Conservation (phyloP, 2,329 filamentous ascomycete species). For the Claviceps maximensis region DNA sequence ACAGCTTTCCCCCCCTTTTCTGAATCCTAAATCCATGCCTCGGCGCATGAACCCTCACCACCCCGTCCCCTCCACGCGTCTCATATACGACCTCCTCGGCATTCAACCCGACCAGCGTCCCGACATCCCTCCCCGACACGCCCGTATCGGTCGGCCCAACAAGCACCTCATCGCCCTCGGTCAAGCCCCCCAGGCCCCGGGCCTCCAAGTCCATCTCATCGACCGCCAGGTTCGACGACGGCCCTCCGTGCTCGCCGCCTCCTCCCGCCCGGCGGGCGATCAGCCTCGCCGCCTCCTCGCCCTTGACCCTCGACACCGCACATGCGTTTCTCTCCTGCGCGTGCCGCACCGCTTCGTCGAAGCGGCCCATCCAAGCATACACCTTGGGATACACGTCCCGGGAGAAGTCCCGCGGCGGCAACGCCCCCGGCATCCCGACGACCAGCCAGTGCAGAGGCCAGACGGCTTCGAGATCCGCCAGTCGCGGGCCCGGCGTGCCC, state of each 20-base stretch:
- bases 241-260: conserved; percentile 20
- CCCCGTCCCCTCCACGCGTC: conserved; percentile 24
- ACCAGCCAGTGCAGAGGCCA: conserved; percentile 57
- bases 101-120: conserved; percentile 38
- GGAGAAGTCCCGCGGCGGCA: conserved; percentile 40
- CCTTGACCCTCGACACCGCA: conserved; percentile 31
- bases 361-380: conserved; percentile 30
- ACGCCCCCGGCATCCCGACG: conserved; percentile 34
- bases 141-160: conserved; percentile 50
- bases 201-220: conserved; percentile 35
- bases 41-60: conserved; percentile 19
- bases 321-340: conserved; percentile 21
- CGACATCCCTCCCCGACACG: conserved; percentile 42
- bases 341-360: conserved; percentile 32
- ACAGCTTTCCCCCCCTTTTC: too few relatives aligned
- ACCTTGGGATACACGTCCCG: conserved; percentile 41
- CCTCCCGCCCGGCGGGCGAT: conserved; percentile 21
- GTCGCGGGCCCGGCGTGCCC: conserved; percentile 28
- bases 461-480: too few relatives aligned
- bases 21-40: too few relatives aligned
- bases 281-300: conserved; percentile 36
- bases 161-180: conserved; percentile 39
- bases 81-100: conserved; percentile 43
- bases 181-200: conserved; percentile 30
- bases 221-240: conserved; percentile 21